Base-by-base conservation (phyloP, 2,329 filamentous ascomycete species). In the Ophiostoma himal-ulmi region DNA sequence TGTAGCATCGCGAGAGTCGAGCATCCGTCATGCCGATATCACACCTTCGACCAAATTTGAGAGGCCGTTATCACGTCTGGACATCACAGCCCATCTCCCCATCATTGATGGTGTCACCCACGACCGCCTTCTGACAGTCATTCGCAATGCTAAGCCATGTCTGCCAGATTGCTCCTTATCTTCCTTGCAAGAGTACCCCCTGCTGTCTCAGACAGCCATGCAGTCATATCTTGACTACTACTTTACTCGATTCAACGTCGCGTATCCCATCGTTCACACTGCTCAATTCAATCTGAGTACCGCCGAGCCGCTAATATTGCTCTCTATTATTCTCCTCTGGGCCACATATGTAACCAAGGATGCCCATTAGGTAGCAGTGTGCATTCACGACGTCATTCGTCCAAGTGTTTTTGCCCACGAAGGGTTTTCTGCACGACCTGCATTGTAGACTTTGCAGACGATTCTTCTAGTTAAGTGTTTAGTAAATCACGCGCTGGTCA, bases 401-500 rank as follows among this genome's bases (percentile, higher is more conserved):
- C 73, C 73, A 5, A 17, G 67, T n/a, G 67, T 74, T 5, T 74
- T 74, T 71, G 70, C 73, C 0, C 70, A 74, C 44, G 68, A 68
- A 30, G 71, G 64, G 17, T 74, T 74, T 26, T 71, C 69, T 3
- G 73, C 73, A 7, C 67, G 67, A 13, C 73, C 73, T 1, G 67
- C 62, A 22, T 69, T 74, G n/a, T 74, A 72, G 73, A 69, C 69
- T 14, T 64, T 74, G 36, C 73, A 74, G 69, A 71, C 72, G 1
- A 73, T 72, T 7, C 37, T 74, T 60, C 57, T 74, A 5, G 71
- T 74, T 5, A 72, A 74, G 69, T 74, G 73, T 39, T 73, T 52
- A 72, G 73, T 67, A 74, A 74, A 68, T 73, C 72, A 4, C 73
- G 73, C 5, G 73, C 73, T 8, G 73, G 73, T 14, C 72, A 74